Percentiles rank a stretch among this genome's conserved stretches.
phyloP scores from a whole-genome alignment of 1,139 yeast genomes.

The Nakaseomyces kungkrabaensis region DNA sequence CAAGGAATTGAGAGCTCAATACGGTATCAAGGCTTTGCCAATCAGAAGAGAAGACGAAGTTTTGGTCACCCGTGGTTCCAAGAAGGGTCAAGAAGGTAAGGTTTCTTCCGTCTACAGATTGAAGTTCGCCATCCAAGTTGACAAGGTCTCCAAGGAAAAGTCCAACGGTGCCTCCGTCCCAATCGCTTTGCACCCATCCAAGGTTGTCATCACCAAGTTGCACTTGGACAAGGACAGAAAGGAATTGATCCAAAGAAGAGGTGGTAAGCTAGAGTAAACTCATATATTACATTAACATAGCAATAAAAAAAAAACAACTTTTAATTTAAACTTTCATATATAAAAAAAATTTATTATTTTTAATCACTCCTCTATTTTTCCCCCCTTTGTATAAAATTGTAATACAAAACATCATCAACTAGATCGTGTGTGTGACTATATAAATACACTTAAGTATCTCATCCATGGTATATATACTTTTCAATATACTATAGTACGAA shows the following conservation, averaged over 20 bases:
- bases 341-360: too few relatives aligned
- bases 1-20: conserved; percentile 97
- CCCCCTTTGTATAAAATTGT: too few relatives aligned
- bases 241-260: conserved; percentile 91
- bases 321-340: not conserved
- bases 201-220: conserved; percentile 97
- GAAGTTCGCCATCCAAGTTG: conserved; percentile 93
- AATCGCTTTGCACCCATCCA: conserved; percentile 96
- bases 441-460: too few relatives aligned
- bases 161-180: conserved; percentile 98
- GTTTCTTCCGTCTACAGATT: conserved; percentile 98
- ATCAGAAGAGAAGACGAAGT: conserved; percentile 98
- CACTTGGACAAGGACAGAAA: conserved; percentile 98
- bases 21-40: conserved; percentile 93
- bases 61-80: conserved; percentile 93
- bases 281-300: too few relatives aligned
- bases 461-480: too few relatives aligned
- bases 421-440: too few relatives aligned
- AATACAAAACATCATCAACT: too few relatives aligned
- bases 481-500: too few relatives aligned
- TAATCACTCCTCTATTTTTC: too few relatives aligned
- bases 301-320: not conserved
- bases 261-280: conserved; percentile 65
- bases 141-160: conserved; percentile 96
- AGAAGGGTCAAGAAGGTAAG: conserved; percentile 99